A percentile compares a stretch with the other conserved stretches of the same genome.
Evolutionary conservation across 495 filamentous ascomycete species (phyloP).

Genomic region (Letharia columbiana): DNA sequence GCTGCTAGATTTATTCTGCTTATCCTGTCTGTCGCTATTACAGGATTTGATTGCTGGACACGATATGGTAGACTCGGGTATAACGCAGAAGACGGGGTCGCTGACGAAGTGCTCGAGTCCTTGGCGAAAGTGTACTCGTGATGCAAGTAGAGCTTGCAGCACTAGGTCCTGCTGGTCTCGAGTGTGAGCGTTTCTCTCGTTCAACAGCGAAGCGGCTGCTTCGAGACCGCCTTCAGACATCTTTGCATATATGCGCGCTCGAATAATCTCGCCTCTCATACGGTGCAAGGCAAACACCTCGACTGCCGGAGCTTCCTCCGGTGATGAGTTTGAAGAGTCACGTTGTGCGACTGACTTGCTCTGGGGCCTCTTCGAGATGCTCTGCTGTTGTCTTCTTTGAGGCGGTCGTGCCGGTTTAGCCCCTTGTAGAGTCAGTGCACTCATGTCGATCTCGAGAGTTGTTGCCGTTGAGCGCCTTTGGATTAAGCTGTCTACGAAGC

Average conservation of each 20-base stretch:
- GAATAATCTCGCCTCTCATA: conserved; percentile 53
- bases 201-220: conserved; percentile 43
- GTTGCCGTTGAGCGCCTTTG: not conserved
- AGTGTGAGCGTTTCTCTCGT: conserved; percentile 37
- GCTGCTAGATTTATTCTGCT: not conserved
- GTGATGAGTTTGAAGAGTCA: conserved; percentile 23
- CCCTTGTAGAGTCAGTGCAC: conserved; percentile 12
- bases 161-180: conserved; percentile 36
- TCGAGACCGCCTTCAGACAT: conserved; percentile 26
- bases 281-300: conserved; percentile 50
- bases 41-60: conserved; percentile 52
- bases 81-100: conserved; percentile 78
- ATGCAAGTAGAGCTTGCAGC: conserved; percentile 47
- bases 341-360: conserved; percentile 30
- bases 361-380: conserved; percentile 21
- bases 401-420: not conserved
- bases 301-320: conserved; percentile 31
- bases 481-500: conserved; percentile 6
- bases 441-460: conserved; percentile 9
- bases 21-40: not conserved
- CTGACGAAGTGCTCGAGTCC: conserved; percentile 58
- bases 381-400: conserved; percentile 1
- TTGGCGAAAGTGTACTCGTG: conserved; percentile 48
- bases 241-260: conserved; percentile 51
- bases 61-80: conserved; percentile 86